Percentiles rank a stretch among this genome's conserved stretches.
phyloP scores from a whole-genome alignment of 2,329 filamentous ascomycete genomes.

The Cladosporium halotolerans region DNA sequence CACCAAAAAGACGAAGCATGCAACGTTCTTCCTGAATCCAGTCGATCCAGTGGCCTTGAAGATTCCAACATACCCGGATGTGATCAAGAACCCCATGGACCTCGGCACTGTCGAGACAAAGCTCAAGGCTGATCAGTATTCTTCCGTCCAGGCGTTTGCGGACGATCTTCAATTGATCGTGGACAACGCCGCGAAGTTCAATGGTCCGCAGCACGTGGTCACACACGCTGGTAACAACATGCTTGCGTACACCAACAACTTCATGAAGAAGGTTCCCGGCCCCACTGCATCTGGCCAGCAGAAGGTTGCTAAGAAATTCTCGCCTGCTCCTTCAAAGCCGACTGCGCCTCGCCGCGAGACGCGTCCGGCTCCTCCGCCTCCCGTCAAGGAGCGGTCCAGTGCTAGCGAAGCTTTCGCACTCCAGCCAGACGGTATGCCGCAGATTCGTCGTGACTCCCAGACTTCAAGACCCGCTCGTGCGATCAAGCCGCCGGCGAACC shows the following conservation, averaged over 20 bases:
- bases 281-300: slow-evolving; percentile 39
- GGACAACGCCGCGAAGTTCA: slow-evolving; percentile 73
- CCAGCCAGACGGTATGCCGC: slow-evolving; percentile 67
- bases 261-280: slow-evolving; percentile 54
- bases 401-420: slow-evolving; percentile 62
- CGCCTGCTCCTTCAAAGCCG: slow-evolving; percentile 23
- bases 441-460: slow-evolving; percentile 79
- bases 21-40: slow-evolving; percentile 67
- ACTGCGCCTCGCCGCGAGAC: slow-evolving; percentile 28
- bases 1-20: slow-evolving; percentile 80
- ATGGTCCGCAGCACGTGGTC: slow-evolving; percentile 70
- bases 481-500: slow-evolving; percentile 83
- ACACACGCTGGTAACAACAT: slow-evolving; percentile 60
- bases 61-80: slow-evolving; percentile 66
- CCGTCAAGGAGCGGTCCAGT: slow-evolving; percentile 35
- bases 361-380: slow-evolving; percentile 32
- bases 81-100: slow-evolving; percentile 77
- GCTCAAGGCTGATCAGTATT: slow-evolving; percentile 65
- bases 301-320: slow-evolving; percentile 39
- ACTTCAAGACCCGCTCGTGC: slow-evolving; percentile 85
- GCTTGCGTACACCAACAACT: slow-evolving; percentile 53
- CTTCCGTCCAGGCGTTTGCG: slow-evolving; percentile 64
- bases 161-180: slow-evolving; percentile 72
- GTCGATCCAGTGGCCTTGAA: slow-evolving; percentile 70
- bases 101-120: slow-evolving; percentile 75